Base-by-base conservation (phyloP, 1,284 basidiomycete species). In the Pyrrhoderma noxium region DNA sequence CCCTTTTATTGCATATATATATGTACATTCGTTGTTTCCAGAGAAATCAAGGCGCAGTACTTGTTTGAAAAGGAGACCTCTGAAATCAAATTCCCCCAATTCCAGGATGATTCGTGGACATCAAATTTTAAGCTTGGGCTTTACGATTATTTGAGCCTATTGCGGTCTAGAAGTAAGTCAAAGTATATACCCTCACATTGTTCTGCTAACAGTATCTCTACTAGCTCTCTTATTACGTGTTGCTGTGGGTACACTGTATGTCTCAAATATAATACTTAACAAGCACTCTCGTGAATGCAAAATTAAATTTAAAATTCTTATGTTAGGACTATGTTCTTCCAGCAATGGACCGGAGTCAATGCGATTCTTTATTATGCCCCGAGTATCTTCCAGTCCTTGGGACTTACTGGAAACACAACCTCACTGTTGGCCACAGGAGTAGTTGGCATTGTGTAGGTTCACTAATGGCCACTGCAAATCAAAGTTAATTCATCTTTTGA, bases 351-450 rank as follows among this genome's bases (percentile, higher is more conserved):
- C 2, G 78, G 79, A 51, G 71, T 81, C 54, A 83, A 83, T 56
- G 79, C 79, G 3, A 80, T 84, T 55, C 62, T 84, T n/a, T 84
- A 84, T 64, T 85, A 84, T 54, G 81, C 81, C 0, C 82, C 81
- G 0, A 72, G 67, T 38, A 84, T 89, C 54, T 87, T 88, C 70
- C 41, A 68, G 44, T 57, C 60, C 3, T 72, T 88, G 14, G 76
- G 80, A 18, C 64, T 85, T 40, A 73, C 69, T 1, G 80, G 80
- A 1, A 82, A 76, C 59, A 74, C 82, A 0, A 75, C 71, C 35
- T 77, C 75, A 0, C 72, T 89, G 1, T 73, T 91, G 31, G 85
- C 88, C 1, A 91, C 89, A 8, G 89, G 89, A 46, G 80, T 91
- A 9, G 89, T 90, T 52, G 89, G 89, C 44, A 79, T 91, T 60